Evolutionary conservation across 352 stramenopile genomes (phyloP).

Genomic region (Saprolegnia parasitica): DNA sequence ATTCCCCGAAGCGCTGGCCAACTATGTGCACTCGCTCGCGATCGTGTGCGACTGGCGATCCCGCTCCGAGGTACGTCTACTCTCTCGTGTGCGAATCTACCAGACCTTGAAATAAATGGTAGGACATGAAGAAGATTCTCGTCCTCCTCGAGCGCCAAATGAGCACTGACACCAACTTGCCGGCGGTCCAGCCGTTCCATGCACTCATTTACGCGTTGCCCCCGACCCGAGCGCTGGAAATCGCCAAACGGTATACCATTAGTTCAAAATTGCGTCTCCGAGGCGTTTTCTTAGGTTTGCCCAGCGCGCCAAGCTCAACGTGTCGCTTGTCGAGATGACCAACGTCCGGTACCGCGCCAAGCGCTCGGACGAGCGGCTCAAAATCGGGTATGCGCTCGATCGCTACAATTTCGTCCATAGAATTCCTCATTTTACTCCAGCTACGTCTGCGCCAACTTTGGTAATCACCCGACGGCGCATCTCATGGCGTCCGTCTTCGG

Average conservation of each 20-base stretch:
- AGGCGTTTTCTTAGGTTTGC: conserved; percentile 39
- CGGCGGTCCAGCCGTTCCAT: conserved; percentile 91
- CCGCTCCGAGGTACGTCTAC: conserved; percentile 52
- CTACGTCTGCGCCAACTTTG: conserved; percentile 88
- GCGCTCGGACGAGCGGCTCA: conserved; percentile 56
- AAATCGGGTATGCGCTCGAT: conserved; percentile 48
- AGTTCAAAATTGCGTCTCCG: not conserved
- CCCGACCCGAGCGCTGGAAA: conserved; percentile 70
- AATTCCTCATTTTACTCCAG: not conserved
- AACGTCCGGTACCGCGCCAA: conserved; percentile 67
- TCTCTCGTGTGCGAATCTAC: too few species aligned
- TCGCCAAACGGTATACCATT: conserved; percentile 51
- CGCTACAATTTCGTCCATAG: not conserved
- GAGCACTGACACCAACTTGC: conserved; percentile 52
- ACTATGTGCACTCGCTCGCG: conserved; percentile 89
- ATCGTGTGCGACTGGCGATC: conserved; percentile 91
- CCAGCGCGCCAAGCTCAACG: conserved; percentile 79
- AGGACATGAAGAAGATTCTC: conserved; percentile 68
- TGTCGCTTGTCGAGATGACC: conserved; percentile 80
- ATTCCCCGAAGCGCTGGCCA: conserved; percentile 90
- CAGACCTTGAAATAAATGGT: not conserved
- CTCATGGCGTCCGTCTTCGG: conserved; percentile 90
- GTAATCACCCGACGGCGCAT: conserved; percentile 89
- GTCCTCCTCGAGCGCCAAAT: conserved; percentile 62
- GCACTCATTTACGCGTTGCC: conserved; percentile 87